These are phyloP conservation scores for Aphanoascus verrucosus DNA, from an alignment of 2,329 filamentous ascomycete species.

Conservation along the genomic window DNA sequence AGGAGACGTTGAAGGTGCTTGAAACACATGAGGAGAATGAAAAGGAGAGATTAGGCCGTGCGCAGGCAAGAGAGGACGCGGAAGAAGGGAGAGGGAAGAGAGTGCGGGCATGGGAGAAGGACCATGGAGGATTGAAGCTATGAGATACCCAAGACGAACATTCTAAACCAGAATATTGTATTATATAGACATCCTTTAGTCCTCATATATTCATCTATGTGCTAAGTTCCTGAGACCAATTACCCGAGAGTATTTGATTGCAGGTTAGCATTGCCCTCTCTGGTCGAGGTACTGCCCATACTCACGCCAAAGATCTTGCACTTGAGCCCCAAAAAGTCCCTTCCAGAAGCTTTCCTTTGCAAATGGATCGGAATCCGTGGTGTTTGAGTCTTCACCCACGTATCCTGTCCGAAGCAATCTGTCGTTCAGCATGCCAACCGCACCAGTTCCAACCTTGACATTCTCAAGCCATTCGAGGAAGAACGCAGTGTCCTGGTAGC, in stretches of 20 bases:
- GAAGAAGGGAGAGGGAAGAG: conserved; percentile 36
- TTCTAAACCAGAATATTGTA: background rate
- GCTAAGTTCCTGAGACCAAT: too few relatives aligned
- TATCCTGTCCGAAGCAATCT: conserved; percentile 29
- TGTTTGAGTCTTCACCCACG: conserved; percentile 16
- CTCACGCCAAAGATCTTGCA: conserved; percentile 62
- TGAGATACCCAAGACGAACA: background rate
- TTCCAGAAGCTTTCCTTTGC: conserved; percentile 25
- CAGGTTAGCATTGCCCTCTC: background rate
- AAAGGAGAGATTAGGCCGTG: conserved; percentile 37
- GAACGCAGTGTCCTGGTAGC: conserved; percentile 84
- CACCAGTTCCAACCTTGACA: conserved; percentile 55
- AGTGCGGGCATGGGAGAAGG: conserved; percentile 39
- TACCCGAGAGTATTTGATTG: too few relatives aligned
- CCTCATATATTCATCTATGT: too few relatives aligned
- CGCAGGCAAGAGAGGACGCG: conserved; percentile 37
- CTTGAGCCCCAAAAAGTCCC: conserved; percentile 51
- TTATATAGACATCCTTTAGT: background rate
- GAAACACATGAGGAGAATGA: conserved; percentile 42
- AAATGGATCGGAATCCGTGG: background rate
- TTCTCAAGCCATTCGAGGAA: conserved; percentile 79
- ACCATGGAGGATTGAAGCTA: conserved; percentile 29
- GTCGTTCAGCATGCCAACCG: conserved; percentile 48
- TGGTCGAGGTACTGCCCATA: conserved; percentile 48
- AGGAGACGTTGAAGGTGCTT: conserved; percentile 51